Base-by-base conservation (phyloP, 257 asterid species). In the Phtheirospermum japonicum region DNA sequence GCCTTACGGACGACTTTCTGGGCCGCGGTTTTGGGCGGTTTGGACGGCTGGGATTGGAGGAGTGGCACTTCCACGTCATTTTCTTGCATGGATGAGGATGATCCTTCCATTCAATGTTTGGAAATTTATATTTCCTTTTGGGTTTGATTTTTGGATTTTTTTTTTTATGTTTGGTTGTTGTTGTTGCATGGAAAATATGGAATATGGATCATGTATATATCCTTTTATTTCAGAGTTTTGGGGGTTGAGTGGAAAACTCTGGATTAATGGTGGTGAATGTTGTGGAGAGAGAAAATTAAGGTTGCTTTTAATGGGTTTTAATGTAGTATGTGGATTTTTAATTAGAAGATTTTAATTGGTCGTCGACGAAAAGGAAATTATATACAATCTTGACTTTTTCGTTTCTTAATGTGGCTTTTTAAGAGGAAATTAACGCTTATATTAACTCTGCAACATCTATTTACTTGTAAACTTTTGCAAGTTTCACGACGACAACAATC, bases 1-100 rank as follows among this genome's bases (percentile, higher is more conserved):
- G 96, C 80, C 59, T 88, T 91, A 9, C 95, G 76, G 4, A 88
- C 79, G 17, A 64, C 92, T 57, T 74, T 91, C 50, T 78, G 83
- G 6, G 76, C 62, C 5, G 80, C 74, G 28, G 95, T 67, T 75
- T 88, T 91, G 1, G 57, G 37, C 14, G 79, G 76, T 17, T 46
- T 46, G 23, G 53, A 5, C 23, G 53, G 23, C 26, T 14, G 48
- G 48, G 48, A 14, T 11, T 40, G 16, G 48, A 40, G 48, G 48
- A 40, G 48, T 5, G 48, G 48, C n/a, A 1, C 16, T 3, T 39
- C 5, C 14, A 39, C 14, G 6, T 40, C 48, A 5, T 14, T n/a
- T 40, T 40, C 48, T 40, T 40, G 48, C 17, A 10, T 40, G 48
- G 48, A 11, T 10, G 45, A 37, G 1, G 43, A 8, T 39, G 14